Evolutionary conservation across 352 stramenopile species (phyloP), one percentile per base, ranked within the genome.

Genomic region (Phytopythium vexans): DNA sequence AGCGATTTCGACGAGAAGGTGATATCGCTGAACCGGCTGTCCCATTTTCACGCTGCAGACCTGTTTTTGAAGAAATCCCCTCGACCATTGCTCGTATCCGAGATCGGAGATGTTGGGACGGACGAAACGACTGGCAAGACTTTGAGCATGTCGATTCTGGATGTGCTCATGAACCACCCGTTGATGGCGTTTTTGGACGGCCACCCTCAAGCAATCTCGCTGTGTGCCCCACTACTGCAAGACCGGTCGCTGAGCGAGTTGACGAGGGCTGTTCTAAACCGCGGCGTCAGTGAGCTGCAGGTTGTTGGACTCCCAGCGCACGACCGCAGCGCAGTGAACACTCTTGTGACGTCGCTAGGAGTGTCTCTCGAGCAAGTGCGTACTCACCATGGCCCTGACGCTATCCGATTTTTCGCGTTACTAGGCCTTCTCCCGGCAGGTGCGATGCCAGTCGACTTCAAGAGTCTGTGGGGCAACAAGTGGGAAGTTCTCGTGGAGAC

Each of bases 151-250:
- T 86, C 74, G 0, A 80, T 89, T 12, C 46, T 88, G 36, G 79
- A 90, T 11, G 75, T 62, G 4, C 62, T 92, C 11, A 70, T 77
- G 12, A 64, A 74, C 9, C 82, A 92, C 46, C 82, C 82, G 54
- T 62, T 92, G 31, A 87, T 92, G 72, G 79, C 79, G 8, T 92
- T 89, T 49, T 64, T 92, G 10, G 82, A 92, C 49, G 82, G 82
- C 27, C 82, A 92, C 14, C 82, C 82, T 10, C 82, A 92, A 58
- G 82, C 82, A 11, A 92, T 92, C 49, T 89, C 82, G 15, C 55
- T 92, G 9, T 92, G 82, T 46, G 79, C 82, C 1, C 75, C 82
- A 3, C 60, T 92, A 33, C 66, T 92, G 15, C 77, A 89, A 42
- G 82, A 92, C 45, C 72, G 82, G 10, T 90, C 82, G 12, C 54